A percentile compares a stretch with the other conserved stretches of the same genome.
Conservation (phyloP, 106 monocot genomes). For the Posidonia australis region DNA sequence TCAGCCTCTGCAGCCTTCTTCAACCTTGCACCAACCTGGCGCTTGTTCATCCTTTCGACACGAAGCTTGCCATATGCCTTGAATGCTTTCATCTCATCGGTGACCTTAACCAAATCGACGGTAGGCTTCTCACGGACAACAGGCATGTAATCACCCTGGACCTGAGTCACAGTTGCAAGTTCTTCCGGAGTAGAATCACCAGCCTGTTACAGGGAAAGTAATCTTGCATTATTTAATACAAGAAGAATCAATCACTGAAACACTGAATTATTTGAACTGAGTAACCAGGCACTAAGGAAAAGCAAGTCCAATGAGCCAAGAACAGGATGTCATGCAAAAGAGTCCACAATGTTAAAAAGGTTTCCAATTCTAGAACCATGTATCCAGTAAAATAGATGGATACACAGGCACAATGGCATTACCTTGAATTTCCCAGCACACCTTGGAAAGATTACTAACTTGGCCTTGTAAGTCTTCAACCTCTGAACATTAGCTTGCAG, state of each 20-base stretch:
- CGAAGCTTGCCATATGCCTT: constrained; percentile 51
- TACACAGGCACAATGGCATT: background rate
- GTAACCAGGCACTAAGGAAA: background rate
- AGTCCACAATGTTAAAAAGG: too few relatives aligned
- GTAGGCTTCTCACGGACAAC: constrained; percentile 19
- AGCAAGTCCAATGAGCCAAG: background rate
- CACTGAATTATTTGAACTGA: background rate
- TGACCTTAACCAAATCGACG: constrained; percentile 35
- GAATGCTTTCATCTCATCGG: constrained; percentile 57
- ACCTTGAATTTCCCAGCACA: constrained; percentile 17
- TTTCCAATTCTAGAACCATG: too few relatives aligned
- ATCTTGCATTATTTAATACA: background rate
- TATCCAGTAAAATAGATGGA: background rate
- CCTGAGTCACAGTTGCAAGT: constrained; percentile 26
- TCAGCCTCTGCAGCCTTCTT: constrained; percentile 69
- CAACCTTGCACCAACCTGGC: constrained; percentile 45
- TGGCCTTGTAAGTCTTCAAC: constrained; percentile 22
- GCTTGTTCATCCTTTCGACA: constrained; percentile 47
- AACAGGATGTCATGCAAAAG: background rate
- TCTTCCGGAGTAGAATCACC: constrained; percentile 35
- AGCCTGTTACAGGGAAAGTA: constrained; percentile 10
- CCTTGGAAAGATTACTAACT: constrained; percentile 19
- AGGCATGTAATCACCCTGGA: constrained; percentile 25
- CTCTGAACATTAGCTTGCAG: constrained; percentile 21
- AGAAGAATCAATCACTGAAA: background rate